These are phyloP conservation scores for Trypanosoma rangeli DNA, from an alignment of 208 protist genomes.

Conservation along the genomic window DNA sequence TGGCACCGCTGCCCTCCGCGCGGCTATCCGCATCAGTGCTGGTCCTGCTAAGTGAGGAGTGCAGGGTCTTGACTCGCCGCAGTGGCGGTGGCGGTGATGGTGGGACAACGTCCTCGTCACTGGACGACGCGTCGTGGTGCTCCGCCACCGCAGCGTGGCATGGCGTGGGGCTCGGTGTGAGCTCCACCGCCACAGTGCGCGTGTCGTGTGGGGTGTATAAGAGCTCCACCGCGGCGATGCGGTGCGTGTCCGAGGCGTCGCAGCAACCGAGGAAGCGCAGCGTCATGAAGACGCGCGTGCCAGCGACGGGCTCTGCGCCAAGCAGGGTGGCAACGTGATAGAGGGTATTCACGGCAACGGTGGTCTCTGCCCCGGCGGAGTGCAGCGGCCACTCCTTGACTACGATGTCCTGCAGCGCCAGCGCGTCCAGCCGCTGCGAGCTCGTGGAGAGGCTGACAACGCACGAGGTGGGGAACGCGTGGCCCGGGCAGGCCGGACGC, in stretches of 20 bases:
- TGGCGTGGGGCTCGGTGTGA: constrained; percentile 19
- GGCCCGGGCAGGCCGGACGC: constrained; percentile 27
- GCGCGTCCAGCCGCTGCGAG: constrained; percentile 45
- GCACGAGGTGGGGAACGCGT: constrained; percentile 56
- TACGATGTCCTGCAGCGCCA: constrained; percentile 46
- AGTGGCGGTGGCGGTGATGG: neutral
- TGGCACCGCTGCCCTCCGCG: neutral
- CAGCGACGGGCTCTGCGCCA: constrained; percentile 17
- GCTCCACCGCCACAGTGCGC: constrained; percentile 13
- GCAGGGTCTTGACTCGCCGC: neutral
- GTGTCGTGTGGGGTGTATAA: constrained; percentile 26
- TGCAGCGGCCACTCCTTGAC: constrained; percentile 45
- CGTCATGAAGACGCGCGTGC: constrained; percentile 47
- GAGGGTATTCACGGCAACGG: constrained; percentile 47
- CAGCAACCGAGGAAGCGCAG: constrained; percentile 58
- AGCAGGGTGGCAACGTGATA: constrained; percentile 57
- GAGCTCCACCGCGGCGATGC: constrained; percentile 46
- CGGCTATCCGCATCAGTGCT: neutral
- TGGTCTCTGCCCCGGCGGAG: constrained; percentile 13
- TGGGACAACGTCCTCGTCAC: neutral
- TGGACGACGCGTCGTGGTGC: neutral
- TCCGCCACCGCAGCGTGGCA: neutral
- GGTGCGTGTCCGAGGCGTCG: constrained; percentile 50
- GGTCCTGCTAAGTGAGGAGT: neutral
- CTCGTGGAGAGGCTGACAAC: constrained; percentile 53